Base-by-base conservation (phyloP, 306 rosid species). In the Fagus crenata region DNA sequence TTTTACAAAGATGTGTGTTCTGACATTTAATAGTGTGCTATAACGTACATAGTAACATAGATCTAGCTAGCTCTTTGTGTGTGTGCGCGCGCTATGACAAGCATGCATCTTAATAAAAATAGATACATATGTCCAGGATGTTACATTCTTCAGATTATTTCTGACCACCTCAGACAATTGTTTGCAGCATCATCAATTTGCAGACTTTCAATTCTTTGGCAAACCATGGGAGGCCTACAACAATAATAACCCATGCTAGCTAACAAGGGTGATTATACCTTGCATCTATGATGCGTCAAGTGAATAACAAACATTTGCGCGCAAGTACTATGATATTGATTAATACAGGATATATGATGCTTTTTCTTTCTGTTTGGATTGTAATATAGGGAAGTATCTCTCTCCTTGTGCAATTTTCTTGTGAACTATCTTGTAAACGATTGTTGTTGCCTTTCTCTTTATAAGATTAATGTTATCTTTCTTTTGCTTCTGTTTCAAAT, bases 101-200 rank as follows among this genome's bases (percentile, higher is more conserved):
- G 54, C 73, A 31, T 49, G 77, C 55, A 69, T 67, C 15, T 33
- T 37, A 2, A 14, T 6, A 42, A 1, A 2, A 4, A 72, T 0
- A 70, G 33, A 22, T 22, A 22, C 28, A 22, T 22, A 22, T 43
- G 11, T 17, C 13, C 9, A 4, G 17, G 12, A 55, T 28, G 39
- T 17, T 41, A 35, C 22, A 13, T 68, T 15, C 2, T 17, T 73
- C 9, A 43, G 71, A 18, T 17, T 56, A 22, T 58, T 73, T 69
- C 82, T 79, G 80, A 84, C 73, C 6, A 51, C 46, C 54, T 63
- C 69, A 37, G 58, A 60, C 49, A 18, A 71, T 58, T 72, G 58
- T 73, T 75, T 85, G 89, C 91, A 90, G 97, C 87, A 90, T 43
- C 87, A 90, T 43, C 91, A 86, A 76, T 90, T 85, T 84, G 85